Evolutionary conservation across 2,329 filamentous ascomycete genomes (phyloP), one percentile per base, ranked within the genome.

Genomic region (Stagonosporopsis cucurbitacearum): DNA sequence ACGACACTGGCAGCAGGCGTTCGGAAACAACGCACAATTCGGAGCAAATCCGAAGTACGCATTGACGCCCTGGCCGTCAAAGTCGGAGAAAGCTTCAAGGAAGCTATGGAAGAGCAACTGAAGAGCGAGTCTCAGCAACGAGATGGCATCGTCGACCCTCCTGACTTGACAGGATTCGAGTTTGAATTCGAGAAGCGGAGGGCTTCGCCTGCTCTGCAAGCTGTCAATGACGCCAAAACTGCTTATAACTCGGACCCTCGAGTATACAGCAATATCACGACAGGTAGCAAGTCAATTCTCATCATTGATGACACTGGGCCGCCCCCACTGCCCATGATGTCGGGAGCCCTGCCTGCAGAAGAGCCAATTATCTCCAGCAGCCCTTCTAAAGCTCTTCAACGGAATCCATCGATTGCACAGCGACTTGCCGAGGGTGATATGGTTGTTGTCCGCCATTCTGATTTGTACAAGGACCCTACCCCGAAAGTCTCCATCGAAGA

Each of bases 241-340:
- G 49, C 40, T 3, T 56, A 58, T 8, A 48, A 50, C 17, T 55
- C 76, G 56, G 55, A 70, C 62, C 50, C 75, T 82, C 63, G 72
- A 17, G 71, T 76, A 32, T 69, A 79, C 48, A 86, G 83, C 60
- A 80, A 80, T 52, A 84, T 94, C 40, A 95, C 92, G 0, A 82
- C 82, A 11, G 90, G 91, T n/a, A 96, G 91, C 79, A 89, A 93
- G 69, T 96, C 92, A 0, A 96, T 96, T 62, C 83, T 96, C 51
- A 96, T 96, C 68, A 86, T 96, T 32, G 91, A 96, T 64, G 84
- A 84, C 60, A 86, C 84, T 55, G 86, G 86, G 6, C 52, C 70
- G 28, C 88, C 87, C 0, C 77, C 78, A 5, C 77, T 84, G 8
- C 72, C 81, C n/a, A 63, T 78, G 9, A 84, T 86, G 82, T 79